Conservation (phyloP, 2,329 filamentous ascomycete species). For the Mollisiaceae sp. region DNA sequence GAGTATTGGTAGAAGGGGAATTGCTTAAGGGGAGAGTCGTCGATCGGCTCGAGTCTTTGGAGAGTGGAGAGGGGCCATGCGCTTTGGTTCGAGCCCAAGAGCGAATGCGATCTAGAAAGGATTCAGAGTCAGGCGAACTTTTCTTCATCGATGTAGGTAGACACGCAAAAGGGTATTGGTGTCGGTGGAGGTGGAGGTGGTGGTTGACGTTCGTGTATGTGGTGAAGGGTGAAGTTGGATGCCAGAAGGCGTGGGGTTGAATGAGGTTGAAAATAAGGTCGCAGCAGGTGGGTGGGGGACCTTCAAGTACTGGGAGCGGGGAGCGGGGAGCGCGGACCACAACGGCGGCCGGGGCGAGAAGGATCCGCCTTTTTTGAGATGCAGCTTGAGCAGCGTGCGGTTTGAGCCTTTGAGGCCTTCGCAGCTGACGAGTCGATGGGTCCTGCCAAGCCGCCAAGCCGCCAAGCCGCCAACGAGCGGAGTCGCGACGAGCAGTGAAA, state of each 20-base stretch:
- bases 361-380: background rate
- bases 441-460: background rate
- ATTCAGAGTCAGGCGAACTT: conserved; percentile 55
- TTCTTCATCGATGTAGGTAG: conserved; percentile 62
- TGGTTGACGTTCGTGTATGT: background rate
- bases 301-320: background rate
- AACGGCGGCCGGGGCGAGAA: background rate
- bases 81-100: conserved; percentile 59
- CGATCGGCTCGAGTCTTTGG: conserved; percentile 42
- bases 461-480: conserved; percentile 2
- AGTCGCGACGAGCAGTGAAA: background rate
- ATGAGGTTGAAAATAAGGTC: conserved; percentile 3
- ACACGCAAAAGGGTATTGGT: conserved; percentile 9
- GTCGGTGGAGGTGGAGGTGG: background rate
- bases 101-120: conserved; percentile 61
- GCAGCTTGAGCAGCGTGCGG: background rate
- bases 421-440: background rate
- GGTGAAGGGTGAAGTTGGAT: background rate
- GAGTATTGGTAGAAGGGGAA: conserved; percentile 31
- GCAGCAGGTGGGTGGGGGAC: conserved; percentile 4
- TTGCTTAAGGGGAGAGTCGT: conserved; percentile 48
- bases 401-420: background rate
- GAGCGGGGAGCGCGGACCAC: background rate
- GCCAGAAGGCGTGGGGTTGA: conserved; percentile 11
- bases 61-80: conserved; percentile 55